phyloP scores from a whole-genome alignment of 441 rosid species.

The Daphne laureola region DNA sequence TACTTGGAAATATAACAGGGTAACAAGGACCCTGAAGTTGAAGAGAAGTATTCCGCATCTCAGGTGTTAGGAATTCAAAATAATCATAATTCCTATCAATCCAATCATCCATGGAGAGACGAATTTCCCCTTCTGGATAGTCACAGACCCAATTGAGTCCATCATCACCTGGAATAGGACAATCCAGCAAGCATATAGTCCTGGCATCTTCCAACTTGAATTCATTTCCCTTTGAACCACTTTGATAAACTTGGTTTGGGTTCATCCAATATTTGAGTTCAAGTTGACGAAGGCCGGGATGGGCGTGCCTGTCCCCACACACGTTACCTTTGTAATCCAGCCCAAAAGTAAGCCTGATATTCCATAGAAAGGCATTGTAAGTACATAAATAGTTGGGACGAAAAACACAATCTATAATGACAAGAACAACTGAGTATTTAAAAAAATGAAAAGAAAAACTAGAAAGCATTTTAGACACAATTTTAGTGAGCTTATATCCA shows the following conservation, averaged over 20 bases:
- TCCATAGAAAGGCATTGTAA: slow-evolving; percentile 10
- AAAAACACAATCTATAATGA: slow-evolving; percentile 1
- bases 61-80: slow-evolving; percentile 86
- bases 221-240: slow-evolving; percentile 75
- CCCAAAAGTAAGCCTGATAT: slow-evolving; percentile 76
- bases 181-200: slow-evolving; percentile 81
- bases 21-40: slow-evolving; percentile 99
- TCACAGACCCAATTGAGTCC: slow-evolving; percentile 90
- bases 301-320: slow-evolving; percentile 76
- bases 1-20: slow-evolving; percentile 86
- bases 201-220: slow-evolving; percentile 71
- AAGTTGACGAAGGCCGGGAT: slow-evolving; percentile 66
- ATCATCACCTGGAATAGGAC: slow-evolving; percentile 80
- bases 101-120: slow-evolving; percentile 74
- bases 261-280: slow-evolving; percentile 88
- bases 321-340: slow-evolving; percentile 96
- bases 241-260: slow-evolving; percentile 93
- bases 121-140: slow-evolving; percentile 95
- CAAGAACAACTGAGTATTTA: neutral
- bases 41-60: slow-evolving; percentile 86
- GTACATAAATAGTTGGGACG: slow-evolving; percentile 10
- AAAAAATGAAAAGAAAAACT: slow-evolving; percentile 6
- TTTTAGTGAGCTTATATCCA: too few relatives aligned
- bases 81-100: slow-evolving; percentile 84
- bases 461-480: neutral